These are phyloP conservation scores for Auricularia cornea DNA, from an alignment of 768 basidiomycete genomes.

Conservation along the genomic window DNA sequence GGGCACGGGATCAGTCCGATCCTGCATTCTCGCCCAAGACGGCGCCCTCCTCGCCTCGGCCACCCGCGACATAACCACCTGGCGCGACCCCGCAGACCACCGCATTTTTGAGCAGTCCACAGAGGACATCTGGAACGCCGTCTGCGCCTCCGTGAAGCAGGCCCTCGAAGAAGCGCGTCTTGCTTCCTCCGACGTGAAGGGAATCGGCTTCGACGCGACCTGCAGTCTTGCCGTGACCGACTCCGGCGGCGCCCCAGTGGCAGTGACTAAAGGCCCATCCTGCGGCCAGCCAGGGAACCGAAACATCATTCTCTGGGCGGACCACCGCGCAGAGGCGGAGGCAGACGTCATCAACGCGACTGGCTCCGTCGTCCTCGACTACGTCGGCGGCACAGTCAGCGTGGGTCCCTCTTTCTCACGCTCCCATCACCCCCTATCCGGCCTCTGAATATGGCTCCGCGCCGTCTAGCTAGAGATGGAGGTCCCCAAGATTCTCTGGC, in stretches of 20 bases:
- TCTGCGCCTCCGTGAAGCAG: slow-evolving; percentile 51
- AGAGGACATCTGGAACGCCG: slow-evolving; percentile 71
- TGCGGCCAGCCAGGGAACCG: slow-evolving; percentile 53
- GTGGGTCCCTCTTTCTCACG: slow-evolving; percentile 35
- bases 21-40: slow-evolving; percentile 60
- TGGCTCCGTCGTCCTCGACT: slow-evolving; percentile 78
- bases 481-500: slow-evolving; percentile 94
- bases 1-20: slow-evolving; percentile 90
- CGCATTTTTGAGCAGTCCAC: slow-evolving; percentile 97
- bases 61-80: slow-evolving; percentile 76
- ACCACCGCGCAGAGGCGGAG: slow-evolving; percentile 89
- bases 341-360: slow-evolving; percentile 84
- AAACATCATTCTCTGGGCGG: slow-evolving; percentile 93
- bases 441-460: not conserved
- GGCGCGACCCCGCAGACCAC: slow-evolving; percentile 75
- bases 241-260: slow-evolving; percentile 60
- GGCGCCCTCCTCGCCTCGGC: slow-evolving; percentile 72
- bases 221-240: slow-evolving; percentile 89
- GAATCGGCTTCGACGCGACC: slow-evolving; percentile 92
- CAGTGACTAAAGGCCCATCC: slow-evolving; percentile 58
- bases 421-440: slow-evolving; percentile 5
- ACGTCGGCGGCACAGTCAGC: slow-evolving; percentile 95
- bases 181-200: slow-evolving; percentile 58
- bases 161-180: slow-evolving; percentile 54
- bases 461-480: slow-evolving; percentile 91